Evolutionary conservation across 1,139 yeast genomes (phyloP).

Genomic region (Hanseniaspora gamundiae): DNA sequence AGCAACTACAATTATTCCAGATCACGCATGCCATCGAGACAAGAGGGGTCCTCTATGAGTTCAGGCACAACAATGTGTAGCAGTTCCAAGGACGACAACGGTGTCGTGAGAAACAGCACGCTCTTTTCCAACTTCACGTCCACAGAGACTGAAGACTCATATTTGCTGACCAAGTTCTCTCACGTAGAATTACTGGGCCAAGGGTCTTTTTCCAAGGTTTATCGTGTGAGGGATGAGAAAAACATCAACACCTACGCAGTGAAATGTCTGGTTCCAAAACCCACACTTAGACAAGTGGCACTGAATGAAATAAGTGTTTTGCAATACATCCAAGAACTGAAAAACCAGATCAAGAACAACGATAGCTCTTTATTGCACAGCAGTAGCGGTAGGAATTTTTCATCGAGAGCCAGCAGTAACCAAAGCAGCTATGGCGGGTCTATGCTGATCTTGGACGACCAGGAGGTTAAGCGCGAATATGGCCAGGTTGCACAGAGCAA

Average conservation of each 20-base stretch:
- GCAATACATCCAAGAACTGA: constrained; percentile 30
- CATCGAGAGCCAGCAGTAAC: not conserved
- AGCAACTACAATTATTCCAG: not conserved
- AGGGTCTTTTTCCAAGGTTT: constrained; percentile 87
- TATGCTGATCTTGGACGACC: not conserved
- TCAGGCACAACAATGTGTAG: not conserved
- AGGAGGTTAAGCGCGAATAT: not conserved
- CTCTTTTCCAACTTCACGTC: constrained; percentile 29
- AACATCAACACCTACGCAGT: constrained; percentile 58
- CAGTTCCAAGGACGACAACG: not conserved
- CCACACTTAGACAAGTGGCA: constrained; percentile 15
- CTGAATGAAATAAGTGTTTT: constrained; percentile 26
- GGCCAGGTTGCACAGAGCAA: too few species aligned
- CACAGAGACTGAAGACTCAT: constrained; percentile 25
- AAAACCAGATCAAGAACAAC: constrained; percentile 16
- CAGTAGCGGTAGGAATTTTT: not conserved
- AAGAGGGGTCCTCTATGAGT: too few species aligned
- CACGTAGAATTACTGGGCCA: constrained; percentile 61
- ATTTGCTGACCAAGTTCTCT: constrained; percentile 55
- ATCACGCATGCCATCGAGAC: too few species aligned
- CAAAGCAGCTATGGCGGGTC: too few species aligned
- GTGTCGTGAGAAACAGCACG: not conserved
- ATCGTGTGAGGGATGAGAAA: constrained; percentile 54
- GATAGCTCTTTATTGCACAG: too few species aligned
- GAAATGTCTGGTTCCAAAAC: constrained; percentile 52